Conservation (phyloP, 768 basidiomycete genomes). For the Mycena rosella region DNA sequence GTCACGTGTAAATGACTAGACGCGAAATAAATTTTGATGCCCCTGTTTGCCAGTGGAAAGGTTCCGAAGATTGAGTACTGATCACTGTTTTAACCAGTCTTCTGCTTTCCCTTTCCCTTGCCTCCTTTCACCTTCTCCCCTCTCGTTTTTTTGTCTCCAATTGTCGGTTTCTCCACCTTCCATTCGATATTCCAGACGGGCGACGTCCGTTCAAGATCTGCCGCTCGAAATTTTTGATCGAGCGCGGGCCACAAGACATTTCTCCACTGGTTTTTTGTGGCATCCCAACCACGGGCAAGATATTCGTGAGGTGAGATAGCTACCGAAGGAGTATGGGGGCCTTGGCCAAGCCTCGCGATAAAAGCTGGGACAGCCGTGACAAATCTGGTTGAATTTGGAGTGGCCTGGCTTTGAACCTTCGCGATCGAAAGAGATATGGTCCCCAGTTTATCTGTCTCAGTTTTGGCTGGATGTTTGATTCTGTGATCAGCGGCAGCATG, state of each 20-base stretch:
- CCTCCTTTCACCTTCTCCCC: too few species aligned
- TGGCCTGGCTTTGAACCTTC: background rate
- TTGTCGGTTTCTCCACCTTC: too few species aligned
- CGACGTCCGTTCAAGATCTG: background rate
- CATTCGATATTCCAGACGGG: conserved; percentile 11
- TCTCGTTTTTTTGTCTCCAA: too few species aligned
- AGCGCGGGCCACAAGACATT: conserved; percentile 19
- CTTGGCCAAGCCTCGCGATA: background rate
- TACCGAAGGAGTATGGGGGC: background rate
- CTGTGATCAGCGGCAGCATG: background rate
- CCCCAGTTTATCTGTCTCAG: background rate
- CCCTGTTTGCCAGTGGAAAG: too few species aligned
- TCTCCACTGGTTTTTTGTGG: conserved; percentile 6
- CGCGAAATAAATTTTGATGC: background rate
- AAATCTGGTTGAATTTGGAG: background rate
- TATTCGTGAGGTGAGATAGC: conserved; percentile 8
- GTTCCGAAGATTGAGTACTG: too few species aligned
- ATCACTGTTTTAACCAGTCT: too few species aligned
- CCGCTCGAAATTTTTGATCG: conserved; percentile 13
- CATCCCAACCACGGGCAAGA: conserved; percentile 14
- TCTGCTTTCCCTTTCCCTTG: too few species aligned
- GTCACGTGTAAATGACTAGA: too few species aligned
- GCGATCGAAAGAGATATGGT: conserved; percentile 19
- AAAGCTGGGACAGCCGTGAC: background rate
- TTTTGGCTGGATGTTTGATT: background rate